Base-by-base conservation (phyloP, 345 rosid genomes). In the Pugionium cornutum region DNA sequence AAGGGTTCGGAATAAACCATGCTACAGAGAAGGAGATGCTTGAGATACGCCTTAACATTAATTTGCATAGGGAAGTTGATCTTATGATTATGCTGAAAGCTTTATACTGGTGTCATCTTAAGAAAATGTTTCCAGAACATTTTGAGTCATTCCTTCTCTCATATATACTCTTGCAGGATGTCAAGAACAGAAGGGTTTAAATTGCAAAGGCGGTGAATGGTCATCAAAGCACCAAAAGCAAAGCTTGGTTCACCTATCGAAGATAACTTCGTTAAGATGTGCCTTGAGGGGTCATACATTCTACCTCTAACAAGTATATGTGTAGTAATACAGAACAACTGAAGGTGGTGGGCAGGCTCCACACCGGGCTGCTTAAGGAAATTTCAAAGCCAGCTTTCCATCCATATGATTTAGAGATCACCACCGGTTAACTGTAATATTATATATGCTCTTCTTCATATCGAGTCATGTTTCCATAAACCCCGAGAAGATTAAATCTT, bases 121-220 rank as follows among this genome's bases (percentile, higher is more conserved):
- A 18, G 18, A 18, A 63, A 86, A 87, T 41, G 75, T 73, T 64
- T 86, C 82, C 58, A 89, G 61, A 58, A 92, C 89, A 58, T 81
- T 79, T 59, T 63, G 70, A 77, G 81, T 39, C 83, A 68, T 80
- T 69, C 88, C 88, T 66, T 82, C 72, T 61, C 79, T 76, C 76
- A 84, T 42, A 74, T 89, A 87, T 47, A 82, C 81, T 75, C 85
- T 83, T 65, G 87, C 73, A 92, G 70, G 43, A 86, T 76, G 75
- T 92, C 98, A 68, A 89, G 89, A 54, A 89, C 87, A 2, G 95
- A 80, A 58, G 97, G 97, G 74, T 84, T 86, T n/a, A 97, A 89
- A 58, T 80, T 84, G 81, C 98, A 92, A 55, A 89, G 77, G n/a
- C 85, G 69, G 74, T 89, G 86, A 0, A 95, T 83, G 43, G 73